Evolutionary conservation across 768 basidiomycete species (phyloP).

Genomic region (Lentinula edodes): DNA sequence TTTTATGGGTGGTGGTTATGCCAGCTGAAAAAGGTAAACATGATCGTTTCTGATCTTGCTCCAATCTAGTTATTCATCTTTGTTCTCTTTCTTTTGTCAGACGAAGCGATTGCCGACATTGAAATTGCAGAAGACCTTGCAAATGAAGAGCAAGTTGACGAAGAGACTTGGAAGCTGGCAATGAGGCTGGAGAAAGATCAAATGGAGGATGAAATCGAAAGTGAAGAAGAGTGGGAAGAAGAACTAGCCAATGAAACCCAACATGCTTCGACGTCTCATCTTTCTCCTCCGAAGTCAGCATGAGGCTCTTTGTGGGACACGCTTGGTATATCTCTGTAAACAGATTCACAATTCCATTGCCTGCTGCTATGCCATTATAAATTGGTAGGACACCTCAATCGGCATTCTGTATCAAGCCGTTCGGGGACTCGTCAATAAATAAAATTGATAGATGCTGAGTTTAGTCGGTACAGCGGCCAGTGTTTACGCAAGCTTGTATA

Average conservation of each 20-base stretch:
- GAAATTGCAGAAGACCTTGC: slow-evolving; percentile 13
- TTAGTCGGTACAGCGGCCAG: no score
- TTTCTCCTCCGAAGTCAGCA: not conserved
- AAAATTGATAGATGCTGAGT: no score
- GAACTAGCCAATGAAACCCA: not conserved
- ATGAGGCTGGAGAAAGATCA: slow-evolving; percentile 6
- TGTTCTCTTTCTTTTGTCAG: slow-evolving; percentile 3
- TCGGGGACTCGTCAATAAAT: no score
- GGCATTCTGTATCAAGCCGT: no score
- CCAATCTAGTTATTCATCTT: not conserved
- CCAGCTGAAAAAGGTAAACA: slow-evolving; percentile 14
- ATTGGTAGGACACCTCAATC: no score
- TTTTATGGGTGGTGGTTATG: slow-evolving; percentile 20
- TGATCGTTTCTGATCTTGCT: not conserved
- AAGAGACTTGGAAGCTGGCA: not conserved
- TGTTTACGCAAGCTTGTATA: no score
- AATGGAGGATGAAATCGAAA: not conserved
- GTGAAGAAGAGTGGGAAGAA: slow-evolving; percentile 4
- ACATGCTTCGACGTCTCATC: not conserved
- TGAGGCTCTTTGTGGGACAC: not conserved
- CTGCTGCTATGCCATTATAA: slow-evolving; percentile 4
- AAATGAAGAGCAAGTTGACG: slow-evolving; percentile 7
- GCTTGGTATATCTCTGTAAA: no score
- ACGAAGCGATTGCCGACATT: slow-evolving; percentile 16
- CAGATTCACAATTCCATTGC: no score